Base-by-base conservation (phyloP, 2,329 filamentous ascomycete species). In the Sclerotiophoma versabilis region DNA sequence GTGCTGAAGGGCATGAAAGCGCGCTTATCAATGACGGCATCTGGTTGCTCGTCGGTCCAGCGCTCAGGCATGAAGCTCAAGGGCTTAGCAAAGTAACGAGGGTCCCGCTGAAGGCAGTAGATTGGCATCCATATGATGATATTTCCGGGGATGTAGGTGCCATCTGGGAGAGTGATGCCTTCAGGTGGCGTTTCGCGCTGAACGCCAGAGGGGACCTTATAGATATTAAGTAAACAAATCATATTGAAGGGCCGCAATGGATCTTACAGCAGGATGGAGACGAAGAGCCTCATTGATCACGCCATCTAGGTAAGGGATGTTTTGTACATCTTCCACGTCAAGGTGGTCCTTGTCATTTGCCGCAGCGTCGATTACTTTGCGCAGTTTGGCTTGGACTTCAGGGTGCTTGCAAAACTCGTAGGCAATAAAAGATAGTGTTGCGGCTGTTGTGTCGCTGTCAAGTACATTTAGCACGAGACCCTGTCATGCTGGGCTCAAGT, bases 1-100 rank as follows among this genome's bases (percentile, higher is more conserved):
- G 89, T 77, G 27, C 82, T 84, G 63, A 91, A 91, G 1, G 90
- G 87, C 59, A 87, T 90, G 73, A 90, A 93, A 0, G 90, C 89
- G 43, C 80, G 68, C 48, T 70, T 72, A 33, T 73, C 64, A 2
- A 63, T 53, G 23, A 69, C 33, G 6, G 63, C 59, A 4, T 59
- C 55, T 9, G 62, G 59, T 8, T 59, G 42, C 30, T 70, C 65
- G 33, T 58, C 49, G 11, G 64, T 71, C 70, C 70, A 72, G 57
- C 69, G 66, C 47, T 70, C 68, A 5, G 70, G 69, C 42, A 72
- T 55, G 50, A 72, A 74, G 0, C 48, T 44, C 2, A 69, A 47
- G 0, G 70, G 66, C 2, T 56, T 33, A 4, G 57, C 49, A 42
- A 67, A 71, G 45, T 68, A 70, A n/a, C 62, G 64, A 15, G 63